Evolutionary conservation across 2,329 filamentous ascomycete species (phyloP).

Genomic region (Cladosporium velox): DNA sequence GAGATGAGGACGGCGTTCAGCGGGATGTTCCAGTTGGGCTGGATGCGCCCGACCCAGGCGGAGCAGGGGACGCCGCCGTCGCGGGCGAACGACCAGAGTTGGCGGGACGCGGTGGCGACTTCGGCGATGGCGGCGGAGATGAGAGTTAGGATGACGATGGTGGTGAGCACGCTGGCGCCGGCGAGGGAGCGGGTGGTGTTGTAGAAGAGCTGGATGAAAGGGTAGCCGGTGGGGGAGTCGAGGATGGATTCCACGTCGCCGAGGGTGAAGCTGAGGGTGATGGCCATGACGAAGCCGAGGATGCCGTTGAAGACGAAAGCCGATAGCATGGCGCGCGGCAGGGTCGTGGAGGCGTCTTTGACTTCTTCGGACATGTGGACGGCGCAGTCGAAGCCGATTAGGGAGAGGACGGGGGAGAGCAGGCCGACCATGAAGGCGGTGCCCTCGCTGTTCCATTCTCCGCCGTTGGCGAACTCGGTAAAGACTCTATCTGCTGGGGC

Average conservation of each 20-base stretch:
- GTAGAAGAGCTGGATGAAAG: slow-evolving; percentile 55
- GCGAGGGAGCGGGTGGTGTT: slow-evolving; percentile 47
- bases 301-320: slow-evolving; percentile 52
- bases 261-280: slow-evolving; percentile 50
- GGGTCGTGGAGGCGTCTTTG: slow-evolving; percentile 48
- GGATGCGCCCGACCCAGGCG: slow-evolving; percentile 39
- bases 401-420: slow-evolving; percentile 38
- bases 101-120: slow-evolving; percentile 44
- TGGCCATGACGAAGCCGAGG: slow-evolving; percentile 49
- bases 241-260: slow-evolving; percentile 45
- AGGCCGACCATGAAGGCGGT: slow-evolving; percentile 39
- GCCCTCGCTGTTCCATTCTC: slow-evolving; percentile 39
- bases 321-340: slow-evolving; percentile 52
- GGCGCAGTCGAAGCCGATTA: slow-evolving; percentile 40
- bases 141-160: slow-evolving; percentile 42
- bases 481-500: slow-evolving; percentile 34
- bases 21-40: slow-evolving; percentile 34
- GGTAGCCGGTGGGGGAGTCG: slow-evolving; percentile 47
- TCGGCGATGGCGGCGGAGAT: slow-evolving; percentile 38
- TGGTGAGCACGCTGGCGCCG: slow-evolving; percentile 50
- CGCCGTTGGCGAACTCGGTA: slow-evolving; percentile 34
- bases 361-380: slow-evolving; percentile 53
- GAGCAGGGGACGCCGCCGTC: slow-evolving; percentile 45
- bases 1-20: slow-evolving; percentile 45
- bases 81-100: slow-evolving; percentile 46